phyloP scores from a whole-genome alignment of 169 alveolate species.

The Miamiensis avidus region DNA sequence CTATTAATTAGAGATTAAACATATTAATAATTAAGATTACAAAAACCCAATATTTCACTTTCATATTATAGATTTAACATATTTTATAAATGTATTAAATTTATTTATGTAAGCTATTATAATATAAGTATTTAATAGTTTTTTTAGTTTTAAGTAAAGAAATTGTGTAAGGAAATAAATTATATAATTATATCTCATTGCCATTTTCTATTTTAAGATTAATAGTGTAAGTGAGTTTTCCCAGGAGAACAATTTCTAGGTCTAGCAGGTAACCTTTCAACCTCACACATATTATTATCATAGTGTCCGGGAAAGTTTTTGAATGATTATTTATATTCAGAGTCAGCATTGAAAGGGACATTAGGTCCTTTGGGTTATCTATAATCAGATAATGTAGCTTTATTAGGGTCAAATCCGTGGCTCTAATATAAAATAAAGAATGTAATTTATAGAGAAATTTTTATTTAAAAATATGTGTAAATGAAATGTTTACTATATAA shows the following conservation, averaged over 20 bases:
- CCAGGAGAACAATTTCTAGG: slow-evolving; percentile 29
- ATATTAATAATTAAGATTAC: too few species aligned
- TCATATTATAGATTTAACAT: too few species aligned
- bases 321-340: not conserved
- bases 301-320: not conserved
- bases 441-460: not conserved
- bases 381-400: not conserved
- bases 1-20: too few species aligned
- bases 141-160: too few species aligned
- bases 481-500: not conserved
- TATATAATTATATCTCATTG: too few species aligned
- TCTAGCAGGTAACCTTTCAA: slow-evolving; percentile 16
- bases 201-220: slow-evolving; percentile 12
- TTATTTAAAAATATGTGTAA: too few species aligned
- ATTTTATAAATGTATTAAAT: too few species aligned
- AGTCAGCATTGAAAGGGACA: slow-evolving; percentile 6
- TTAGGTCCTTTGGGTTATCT: not conserved
- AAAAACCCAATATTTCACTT: too few species aligned
- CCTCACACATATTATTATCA: slow-evolving; percentile 10
- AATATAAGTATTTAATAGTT: too few species aligned
- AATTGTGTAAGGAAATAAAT: too few species aligned
- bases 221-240: slow-evolving; percentile 14
- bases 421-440: not conserved
- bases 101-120: too few species aligned
- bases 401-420: not conserved